phyloP scores from a whole-genome alignment of 2,329 filamentous ascomycete species.

The Sporothrix protearum region DNA sequence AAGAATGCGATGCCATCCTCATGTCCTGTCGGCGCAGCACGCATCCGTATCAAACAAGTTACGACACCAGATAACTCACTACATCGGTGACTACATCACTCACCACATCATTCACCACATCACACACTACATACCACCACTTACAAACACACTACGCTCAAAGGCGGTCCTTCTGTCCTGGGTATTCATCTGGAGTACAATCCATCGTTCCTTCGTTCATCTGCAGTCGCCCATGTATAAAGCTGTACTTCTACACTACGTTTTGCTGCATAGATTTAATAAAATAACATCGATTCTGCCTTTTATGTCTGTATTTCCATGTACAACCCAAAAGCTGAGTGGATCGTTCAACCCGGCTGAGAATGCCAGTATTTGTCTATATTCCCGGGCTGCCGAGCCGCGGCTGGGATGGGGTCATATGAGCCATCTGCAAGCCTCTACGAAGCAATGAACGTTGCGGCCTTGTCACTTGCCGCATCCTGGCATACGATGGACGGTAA shows the following conservation, averaged over 20 bases:
- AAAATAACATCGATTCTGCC: background rate
- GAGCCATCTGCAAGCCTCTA: background rate
- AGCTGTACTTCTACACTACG: background rate
- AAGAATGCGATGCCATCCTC: background rate
- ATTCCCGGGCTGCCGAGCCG: conserved; percentile 6
- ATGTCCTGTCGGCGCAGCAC: background rate
- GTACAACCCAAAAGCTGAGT: too few species aligned
- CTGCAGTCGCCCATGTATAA: background rate
- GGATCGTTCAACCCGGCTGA: background rate
- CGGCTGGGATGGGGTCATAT: conserved; percentile 5
- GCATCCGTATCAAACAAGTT: background rate
- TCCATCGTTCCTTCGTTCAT: background rate
- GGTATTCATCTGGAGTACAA: background rate
- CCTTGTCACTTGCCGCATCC: conserved; percentile 5
- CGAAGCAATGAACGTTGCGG: background rate
- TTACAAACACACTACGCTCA: background rate
- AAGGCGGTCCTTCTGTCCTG: background rate
- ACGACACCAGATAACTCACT: background rate
- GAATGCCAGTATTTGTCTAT: background rate
- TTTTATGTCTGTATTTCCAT: background rate
- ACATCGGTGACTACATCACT: background rate
- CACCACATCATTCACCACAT: background rate
- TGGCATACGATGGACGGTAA: background rate
- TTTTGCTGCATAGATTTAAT: background rate
- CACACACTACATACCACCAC: background rate